phyloP scores from a whole-genome alignment of 108 stramenopile species.

The Skeletonema potamos region DNA sequence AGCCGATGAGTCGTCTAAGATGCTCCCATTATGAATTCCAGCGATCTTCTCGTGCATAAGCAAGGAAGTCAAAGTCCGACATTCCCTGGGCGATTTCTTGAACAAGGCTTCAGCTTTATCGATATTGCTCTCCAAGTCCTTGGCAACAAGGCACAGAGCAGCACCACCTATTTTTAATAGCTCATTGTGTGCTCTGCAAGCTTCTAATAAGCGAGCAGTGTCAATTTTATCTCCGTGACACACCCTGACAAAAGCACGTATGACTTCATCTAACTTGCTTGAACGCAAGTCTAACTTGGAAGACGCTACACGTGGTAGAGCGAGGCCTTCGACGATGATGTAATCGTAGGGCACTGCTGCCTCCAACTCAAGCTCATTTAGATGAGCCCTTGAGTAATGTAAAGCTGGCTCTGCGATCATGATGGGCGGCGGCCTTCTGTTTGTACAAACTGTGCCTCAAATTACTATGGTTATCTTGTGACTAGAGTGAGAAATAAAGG shows the following conservation, averaged over 20 bases:
- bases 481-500: no score
- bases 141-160: conserved; percentile 26
- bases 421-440: background rate
- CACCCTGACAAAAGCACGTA: conserved; percentile 10
- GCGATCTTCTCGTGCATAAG: conserved; percentile 38
- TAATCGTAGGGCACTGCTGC: background rate
- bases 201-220: conserved; percentile 27
- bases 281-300: conserved; percentile 6
- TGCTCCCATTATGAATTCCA: conserved; percentile 44
- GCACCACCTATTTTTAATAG: conserved; percentile 34
- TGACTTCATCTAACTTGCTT: conserved; percentile 14
- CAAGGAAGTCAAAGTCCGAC: conserved; percentile 25
- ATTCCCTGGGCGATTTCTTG: conserved; percentile 18
- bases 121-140: conserved; percentile 44
- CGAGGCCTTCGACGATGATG: background rate
- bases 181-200: conserved; percentile 27
- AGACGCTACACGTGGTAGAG: conserved; percentile 10
- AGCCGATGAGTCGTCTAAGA: conserved; percentile 53
- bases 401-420: conserved; percentile 7
- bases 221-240: conserved; percentile 35
- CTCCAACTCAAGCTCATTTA: conserved; percentile 28
- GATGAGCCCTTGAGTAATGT: conserved; percentile 6
- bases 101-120: conserved; percentile 39
- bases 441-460: background rate
- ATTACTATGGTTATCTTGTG: no score